Evolutionary conservation across 2,329 filamentous ascomycete species (phyloP).

Genomic region (Ophiobolus disseminans): DNA sequence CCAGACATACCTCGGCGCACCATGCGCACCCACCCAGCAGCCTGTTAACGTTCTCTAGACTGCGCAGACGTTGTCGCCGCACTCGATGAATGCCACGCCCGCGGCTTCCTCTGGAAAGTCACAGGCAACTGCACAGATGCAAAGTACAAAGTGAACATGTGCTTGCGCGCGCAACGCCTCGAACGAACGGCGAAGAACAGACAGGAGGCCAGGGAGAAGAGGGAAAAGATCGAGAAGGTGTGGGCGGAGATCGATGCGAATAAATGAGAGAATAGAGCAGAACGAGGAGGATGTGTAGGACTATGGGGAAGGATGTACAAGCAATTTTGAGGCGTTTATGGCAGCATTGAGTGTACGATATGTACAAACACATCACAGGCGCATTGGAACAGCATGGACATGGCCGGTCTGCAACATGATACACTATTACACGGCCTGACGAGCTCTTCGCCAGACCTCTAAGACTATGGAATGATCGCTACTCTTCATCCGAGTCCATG

Average conservation of each 20-base stretch:
- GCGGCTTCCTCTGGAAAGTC: conserved; percentile 90
- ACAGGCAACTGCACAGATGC: conserved; percentile 87
- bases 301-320: not conserved
- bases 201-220: conserved; percentile 70
- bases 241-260: conserved; percentile 82
- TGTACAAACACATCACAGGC: too few relatives aligned
- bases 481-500: conserved; percentile 37
- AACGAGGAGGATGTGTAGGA: not conserved
- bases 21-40: conserved; percentile 9
- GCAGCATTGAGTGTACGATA: not conserved
- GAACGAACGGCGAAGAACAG: conserved; percentile 81
- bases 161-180: conserved; percentile 79
- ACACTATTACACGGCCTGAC: conserved; percentile 10
- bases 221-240: conserved; percentile 74
- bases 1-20: conserved; percentile 1
- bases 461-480: conserved; percentile 17
- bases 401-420: too few relatives aligned
- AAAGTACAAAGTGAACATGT: conserved; percentile 84
- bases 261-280: conserved; percentile 46
- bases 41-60: conserved; percentile 66
- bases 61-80: conserved; percentile 94
- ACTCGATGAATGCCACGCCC: conserved; percentile 93
- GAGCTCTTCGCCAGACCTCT: conserved; percentile 5
- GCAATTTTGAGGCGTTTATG: too few relatives aligned
- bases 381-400: too few relatives aligned